Evolutionary conservation across 176 grass and related monocot species (phyloP), one percentile per base, ranked within the genome.

Genomic region (Zea mays): DNA sequence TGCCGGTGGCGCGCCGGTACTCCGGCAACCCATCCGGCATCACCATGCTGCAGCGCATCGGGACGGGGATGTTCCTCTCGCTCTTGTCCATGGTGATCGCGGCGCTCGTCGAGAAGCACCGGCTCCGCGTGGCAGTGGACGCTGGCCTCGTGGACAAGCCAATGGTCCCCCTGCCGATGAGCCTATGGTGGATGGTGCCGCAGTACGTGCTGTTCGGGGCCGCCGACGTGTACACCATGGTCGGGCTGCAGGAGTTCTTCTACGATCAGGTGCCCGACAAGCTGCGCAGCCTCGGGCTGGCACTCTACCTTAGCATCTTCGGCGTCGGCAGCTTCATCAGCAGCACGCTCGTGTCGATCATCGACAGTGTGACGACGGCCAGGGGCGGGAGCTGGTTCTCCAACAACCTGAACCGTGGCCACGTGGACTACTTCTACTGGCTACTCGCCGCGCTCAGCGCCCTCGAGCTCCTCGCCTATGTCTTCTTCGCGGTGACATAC

Each of bases 201-300:
- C 83, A 84, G 49, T 89, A 95, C 83, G 72, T 75, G 73, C 71
- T 88, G 65, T 81, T 88, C 72, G 86, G 82, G 19, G 82, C 72
- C 7, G 77, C 80, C 12, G 80, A 91, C 85, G 89, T 88, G 51
- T 87, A 89, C 81, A 74, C 80, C 65, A 85, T 88, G 72, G 80
- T 95, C 20, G 89, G 92, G 1, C 65, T 91, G 66, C 85, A 90
- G 77, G 91, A 94, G 85, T 91, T 94, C 83, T 94, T 94, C 88
- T 94, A 95, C 38, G 81, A 89, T 69, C 86, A 91, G 84, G 88
- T 94, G 47, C 86, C 81, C 36, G 84, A 85, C 75, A 84, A 77
- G 83, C 75, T 85, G 43, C 76, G 86, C 46, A 71, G 56, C 86
- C 65, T 88, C n/a, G 86, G 86, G 17, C 57, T 88, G 9, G 64